phyloP scores from a whole-genome alignment of 768 basidiomycete genomes.

The Podaxis carcinomalis region DNA sequence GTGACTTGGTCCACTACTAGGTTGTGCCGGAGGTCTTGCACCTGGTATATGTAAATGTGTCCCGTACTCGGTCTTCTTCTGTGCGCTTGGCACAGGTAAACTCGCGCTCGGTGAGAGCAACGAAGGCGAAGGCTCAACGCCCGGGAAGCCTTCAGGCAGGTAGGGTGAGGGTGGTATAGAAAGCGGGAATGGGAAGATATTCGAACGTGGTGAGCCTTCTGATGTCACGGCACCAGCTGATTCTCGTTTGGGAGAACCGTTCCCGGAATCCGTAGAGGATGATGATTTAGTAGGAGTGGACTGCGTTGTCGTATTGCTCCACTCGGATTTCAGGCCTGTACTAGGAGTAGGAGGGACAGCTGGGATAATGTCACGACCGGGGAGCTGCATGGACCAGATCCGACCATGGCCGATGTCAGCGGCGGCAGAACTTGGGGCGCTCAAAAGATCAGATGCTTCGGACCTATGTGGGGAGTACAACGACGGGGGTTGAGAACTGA shows the following conservation, averaged over 20 bases:
- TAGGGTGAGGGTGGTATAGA: conserved; percentile 41
- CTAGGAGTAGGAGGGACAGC: not conserved
- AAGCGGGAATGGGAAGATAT: conserved; percentile 39
- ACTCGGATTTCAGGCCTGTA: conserved; percentile 28
- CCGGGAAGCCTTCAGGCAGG: conserved; percentile 21
- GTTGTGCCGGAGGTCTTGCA: not conserved
- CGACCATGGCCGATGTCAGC: not conserved
- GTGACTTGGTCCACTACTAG: not conserved
- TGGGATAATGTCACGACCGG: not conserved
- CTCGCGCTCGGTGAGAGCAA: conserved; percentile 3
- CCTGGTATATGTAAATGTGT: not conserved
- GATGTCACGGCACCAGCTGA: conserved; percentile 8
- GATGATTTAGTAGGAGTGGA: conserved; percentile 18
- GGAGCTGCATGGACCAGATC: conserved; percentile 10
- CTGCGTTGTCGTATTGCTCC: conserved; percentile 37
- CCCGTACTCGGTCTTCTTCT: not conserved
- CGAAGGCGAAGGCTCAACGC: conserved; percentile 14
- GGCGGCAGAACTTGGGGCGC: not conserved
- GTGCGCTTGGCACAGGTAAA: not conserved
- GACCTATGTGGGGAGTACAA: not conserved
- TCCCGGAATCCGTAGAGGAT: conserved; percentile 5
- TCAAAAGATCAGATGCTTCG: conserved; percentile 2
- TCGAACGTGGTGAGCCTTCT: conserved; percentile 16
- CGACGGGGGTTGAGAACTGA: conserved; percentile 24
- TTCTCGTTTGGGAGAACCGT: conserved; percentile 19